phyloP scores from a whole-genome alignment of 148 eudicot species.

The Polygonum aviculare region DNA sequence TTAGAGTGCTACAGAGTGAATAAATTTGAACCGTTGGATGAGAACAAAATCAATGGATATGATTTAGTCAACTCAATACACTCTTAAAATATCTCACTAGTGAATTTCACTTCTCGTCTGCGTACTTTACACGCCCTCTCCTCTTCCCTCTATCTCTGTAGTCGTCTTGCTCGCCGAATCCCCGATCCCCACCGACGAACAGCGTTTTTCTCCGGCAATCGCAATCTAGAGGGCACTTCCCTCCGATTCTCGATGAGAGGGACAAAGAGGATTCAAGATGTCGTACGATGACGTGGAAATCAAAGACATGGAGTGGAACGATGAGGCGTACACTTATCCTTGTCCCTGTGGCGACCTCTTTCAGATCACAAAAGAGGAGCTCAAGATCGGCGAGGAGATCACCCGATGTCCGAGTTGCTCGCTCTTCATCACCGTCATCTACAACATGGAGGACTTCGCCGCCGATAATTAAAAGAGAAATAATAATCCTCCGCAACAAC shows the following conservation, averaged over 20 bases:
- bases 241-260: no score
- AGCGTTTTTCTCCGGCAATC: neutral
- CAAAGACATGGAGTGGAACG: conserved; percentile 99
- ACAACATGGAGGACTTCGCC: conserved; percentile 72
- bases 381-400: conserved; percentile 80
- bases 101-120: no score
- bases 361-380: conserved; percentile 74
- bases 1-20: no score
- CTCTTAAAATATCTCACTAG: no score
- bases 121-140: neutral
- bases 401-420: conserved; percentile 95
- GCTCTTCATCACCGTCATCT: conserved; percentile 75
- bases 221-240: neutral
- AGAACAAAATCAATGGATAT: no score
- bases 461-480: conserved; percentile 19
- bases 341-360: conserved; percentile 91
- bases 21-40: no score
- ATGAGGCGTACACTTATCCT: conserved; percentile 75
- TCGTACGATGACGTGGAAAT: conserved; percentile 98
- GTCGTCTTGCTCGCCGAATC: neutral
- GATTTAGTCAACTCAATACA: no score
- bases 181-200: neutral
- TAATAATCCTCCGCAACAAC: conserved; percentile 40
- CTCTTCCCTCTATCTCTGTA: neutral
- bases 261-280: conserved; percentile 45